Evolutionary conservation across 176 grass and related monocot species (phyloP), one percentile per base, ranked within the genome.

Genomic region (Musa schizocarpa): DNA sequence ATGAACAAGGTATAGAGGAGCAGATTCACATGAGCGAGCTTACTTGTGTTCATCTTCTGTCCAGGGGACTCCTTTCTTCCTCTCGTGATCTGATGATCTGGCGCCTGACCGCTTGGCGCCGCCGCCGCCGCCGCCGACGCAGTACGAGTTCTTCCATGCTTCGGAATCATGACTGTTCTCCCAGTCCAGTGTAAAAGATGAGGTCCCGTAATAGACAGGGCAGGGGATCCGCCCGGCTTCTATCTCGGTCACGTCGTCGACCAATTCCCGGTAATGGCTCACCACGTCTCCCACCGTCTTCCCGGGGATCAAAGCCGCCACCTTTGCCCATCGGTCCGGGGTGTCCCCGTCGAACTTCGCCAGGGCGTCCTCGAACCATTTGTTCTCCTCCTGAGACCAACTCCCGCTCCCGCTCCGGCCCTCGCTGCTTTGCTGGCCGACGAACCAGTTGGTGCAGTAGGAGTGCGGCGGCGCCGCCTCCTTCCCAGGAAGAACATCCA

Each of bases 1-100:
- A 74, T 70, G 16, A 74, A 59, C 20, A 65, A 84, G 34, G 0
- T 43, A 43, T 43, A 43, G 34, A 6, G 4, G 34, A 43, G 34
- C 4, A 5, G 34, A 43, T 43, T 43, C 34, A 6, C 34, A 43
- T 43, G 34, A 43, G 75, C 84, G 34, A 43, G 77, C 84, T 88
- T 71, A 96, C 93, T 75, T 89, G 83, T 96, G 93, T 81, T 96
- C 93, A 57, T 90, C 89, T 84, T 96, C 87, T 17, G 93, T 92
- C 93, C 93, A 96, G 73, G 93, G 93, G 78, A 96, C 83, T 65
- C 93, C 93, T 83, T 96, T 96, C 87, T 92, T 92, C 76, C 93
- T 86, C 76, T 96, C 93, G 72, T 96, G 89, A 75, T 96, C 89
- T 24, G 76, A 81, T 50, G 81, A 78, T 52, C 71, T 87, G 68